These are phyloP conservation scores for Boletus vermiculosoides DNA, from an alignment of 768 basidiomycete genomes.

Conservation along the genomic window DNA sequence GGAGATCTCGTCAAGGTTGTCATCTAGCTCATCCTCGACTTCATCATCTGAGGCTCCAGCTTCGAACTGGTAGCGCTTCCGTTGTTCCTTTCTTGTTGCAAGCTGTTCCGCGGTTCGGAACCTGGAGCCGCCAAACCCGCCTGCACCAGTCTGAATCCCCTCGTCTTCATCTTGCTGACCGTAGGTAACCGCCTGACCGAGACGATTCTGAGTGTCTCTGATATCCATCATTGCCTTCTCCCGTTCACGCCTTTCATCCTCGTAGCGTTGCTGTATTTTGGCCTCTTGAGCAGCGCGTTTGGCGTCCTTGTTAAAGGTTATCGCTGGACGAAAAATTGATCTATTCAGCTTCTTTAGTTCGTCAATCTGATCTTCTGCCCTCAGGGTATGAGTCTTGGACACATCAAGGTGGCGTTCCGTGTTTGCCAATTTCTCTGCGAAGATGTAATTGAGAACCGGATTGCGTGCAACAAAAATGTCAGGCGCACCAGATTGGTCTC, in stretches of 20 bases:
- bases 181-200: slow-evolving; percentile 71
- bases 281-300: slow-evolving; percentile 88
- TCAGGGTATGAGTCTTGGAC: slow-evolving; percentile 79
- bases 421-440: slow-evolving; percentile 79
- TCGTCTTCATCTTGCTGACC: slow-evolving; percentile 51
- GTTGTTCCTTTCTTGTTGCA: slow-evolving; percentile 59
- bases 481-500: slow-evolving; percentile 85
- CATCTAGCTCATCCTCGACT: slow-evolving; percentile 90
- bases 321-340: slow-evolving; percentile 91
- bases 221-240: slow-evolving; percentile 86
- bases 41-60: slow-evolving; percentile 89
- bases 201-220: slow-evolving; percentile 80
- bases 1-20: slow-evolving; percentile 84
- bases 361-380: slow-evolving; percentile 90
- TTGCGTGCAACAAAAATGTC: not conserved
- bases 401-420: slow-evolving; percentile 95
- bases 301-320: slow-evolving; percentile 89
- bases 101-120: slow-evolving; percentile 51
- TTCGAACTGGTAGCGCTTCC: slow-evolving; percentile 90
- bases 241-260: slow-evolving; percentile 79
- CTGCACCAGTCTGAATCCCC: slow-evolving; percentile 28
- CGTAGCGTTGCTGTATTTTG: slow-evolving; percentile 80
- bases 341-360: slow-evolving; percentile 93
- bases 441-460: not conserved
- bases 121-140: slow-evolving; percentile 40